Base-by-base conservation (phyloP, 2,329 filamentous ascomycete genomes). In the Monilinia fructigena region DNA sequence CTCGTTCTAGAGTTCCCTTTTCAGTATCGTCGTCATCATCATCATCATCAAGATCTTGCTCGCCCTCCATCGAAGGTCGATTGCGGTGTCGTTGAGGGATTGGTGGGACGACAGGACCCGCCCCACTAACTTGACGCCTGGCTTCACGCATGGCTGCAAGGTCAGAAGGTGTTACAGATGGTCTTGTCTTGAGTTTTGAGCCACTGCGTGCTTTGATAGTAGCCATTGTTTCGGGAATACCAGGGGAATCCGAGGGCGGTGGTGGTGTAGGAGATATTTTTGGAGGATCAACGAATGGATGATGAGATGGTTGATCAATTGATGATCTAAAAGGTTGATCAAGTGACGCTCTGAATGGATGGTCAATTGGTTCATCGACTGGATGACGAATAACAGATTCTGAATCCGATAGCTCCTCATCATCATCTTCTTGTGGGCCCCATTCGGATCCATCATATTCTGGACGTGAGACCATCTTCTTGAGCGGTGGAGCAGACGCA, bases 91-190 rank as follows among this genome's bases (percentile, higher is more conserved):
- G 82, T 48, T 87, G 81, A 1, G 87, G 86, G 70, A 89, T 87
- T 2, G 83, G 80, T 8, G 87, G 86, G 23, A 89, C 79, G 12
- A 75, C 75, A 1, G 86, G 85, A 23, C 86, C 81, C 73, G 93
- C 90, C 52, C 88, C 87, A 79, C 93, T 97, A 71, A 96, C 91
- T 74, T 93, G 87, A 68, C 93, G 87, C 70, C 94, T 88, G 71
- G 91, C 87, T 72, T 94, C 92, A 53, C 92, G 89, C 92, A 98
- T 96, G 5, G 90, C 84, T 66, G 87, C 82, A 60, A 94, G 80
- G 76, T 98, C 94, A 1, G 92, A 89, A 1, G 93, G 93, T 0
- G 93, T 96, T 50, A 92, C 87, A 2, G 94, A 97, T 20, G 92
- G 87, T 45, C 94, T 86, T 0, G 93, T 95, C 82, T 96, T 97